phyloP scores from a whole-genome alignment of 768 basidiomycete species.

The Boletus coccyginus region DNA sequence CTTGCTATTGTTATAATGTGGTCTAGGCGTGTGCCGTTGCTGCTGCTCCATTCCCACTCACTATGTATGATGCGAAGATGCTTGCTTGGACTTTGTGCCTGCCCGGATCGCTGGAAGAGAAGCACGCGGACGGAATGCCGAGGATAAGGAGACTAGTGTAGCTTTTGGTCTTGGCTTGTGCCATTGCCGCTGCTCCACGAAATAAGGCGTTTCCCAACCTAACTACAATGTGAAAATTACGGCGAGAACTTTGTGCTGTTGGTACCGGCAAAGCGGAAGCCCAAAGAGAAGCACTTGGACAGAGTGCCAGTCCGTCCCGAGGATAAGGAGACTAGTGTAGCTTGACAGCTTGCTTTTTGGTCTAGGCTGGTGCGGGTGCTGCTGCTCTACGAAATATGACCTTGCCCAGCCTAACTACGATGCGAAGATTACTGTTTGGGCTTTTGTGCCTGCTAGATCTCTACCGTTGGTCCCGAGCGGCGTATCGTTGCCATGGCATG shows the following conservation, averaged over 20 bases:
- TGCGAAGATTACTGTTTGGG: background rate
- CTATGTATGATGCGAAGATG: no score
- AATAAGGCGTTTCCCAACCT: no score
- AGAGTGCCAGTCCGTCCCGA: constrained; percentile 78
- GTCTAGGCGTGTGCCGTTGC: background rate
- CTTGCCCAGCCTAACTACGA: constrained; percentile 4
- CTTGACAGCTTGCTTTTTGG: background rate
- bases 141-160: constrained; percentile 36
- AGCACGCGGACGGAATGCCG: constrained; percentile 68
- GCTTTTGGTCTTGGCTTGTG: background rate
- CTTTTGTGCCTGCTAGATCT: background rate
- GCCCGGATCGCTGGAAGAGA: constrained; percentile 40
- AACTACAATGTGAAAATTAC: no score
- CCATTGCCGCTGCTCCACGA: background rate
- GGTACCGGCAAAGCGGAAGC: constrained; percentile 52
- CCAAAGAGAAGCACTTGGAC: constrained; percentile 56
- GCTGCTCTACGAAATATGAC: background rate
- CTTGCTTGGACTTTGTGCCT: no score
- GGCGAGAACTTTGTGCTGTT: no score
- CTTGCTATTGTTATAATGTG: background rate
- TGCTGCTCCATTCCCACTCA: background rate
- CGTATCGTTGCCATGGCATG: constrained; percentile 6
- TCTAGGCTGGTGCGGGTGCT: background rate
- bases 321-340: constrained; percentile 36
- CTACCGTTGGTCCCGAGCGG: no score